These are phyloP conservation scores for Jatropha podagrica DNA, from an alignment of 441 rosid species.

Conservation along the genomic window DNA sequence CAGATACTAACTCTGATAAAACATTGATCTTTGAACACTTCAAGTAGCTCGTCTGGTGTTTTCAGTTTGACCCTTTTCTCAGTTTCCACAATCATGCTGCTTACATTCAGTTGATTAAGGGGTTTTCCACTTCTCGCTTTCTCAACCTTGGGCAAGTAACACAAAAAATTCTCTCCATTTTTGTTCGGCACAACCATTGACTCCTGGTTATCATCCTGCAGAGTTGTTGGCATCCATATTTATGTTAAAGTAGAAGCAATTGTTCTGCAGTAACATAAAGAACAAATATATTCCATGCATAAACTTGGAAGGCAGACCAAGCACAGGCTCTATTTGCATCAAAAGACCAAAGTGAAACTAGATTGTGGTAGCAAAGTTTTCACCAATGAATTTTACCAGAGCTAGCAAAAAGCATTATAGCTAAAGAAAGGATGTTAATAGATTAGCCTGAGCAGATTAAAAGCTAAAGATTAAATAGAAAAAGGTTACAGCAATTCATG, in stretches of 20 bases:
- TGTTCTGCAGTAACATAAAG: neutral
- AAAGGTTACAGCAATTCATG: neutral
- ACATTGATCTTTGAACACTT: constrained; percentile 58
- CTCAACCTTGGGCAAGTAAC: constrained; percentile 87
- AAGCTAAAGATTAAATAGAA: neutral
- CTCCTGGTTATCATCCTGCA: constrained; percentile 81
- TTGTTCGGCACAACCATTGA: constrained; percentile 65
- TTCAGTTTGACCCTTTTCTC: constrained; percentile 67
- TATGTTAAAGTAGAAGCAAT: neutral
- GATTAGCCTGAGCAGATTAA: neutral
- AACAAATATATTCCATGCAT: neutral
- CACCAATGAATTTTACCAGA: neutral
- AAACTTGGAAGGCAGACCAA: neutral
- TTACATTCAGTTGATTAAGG: constrained; percentile 50
- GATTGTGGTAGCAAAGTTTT: neutral
- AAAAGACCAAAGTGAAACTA: neutral
- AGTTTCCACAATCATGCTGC: constrained; percentile 77
- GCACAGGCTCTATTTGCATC: neutral
- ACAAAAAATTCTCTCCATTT: constrained; percentile 54
- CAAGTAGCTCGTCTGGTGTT: constrained; percentile 91
- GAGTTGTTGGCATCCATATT: neutral
- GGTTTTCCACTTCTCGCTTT: constrained; percentile 50
- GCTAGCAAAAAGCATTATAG: neutral
- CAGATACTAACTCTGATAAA: constrained; percentile 55
- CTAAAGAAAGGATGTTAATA: neutral